Conservation (phyloP, 169 alveolate species). For the Plasmodium berghei region DNA sequence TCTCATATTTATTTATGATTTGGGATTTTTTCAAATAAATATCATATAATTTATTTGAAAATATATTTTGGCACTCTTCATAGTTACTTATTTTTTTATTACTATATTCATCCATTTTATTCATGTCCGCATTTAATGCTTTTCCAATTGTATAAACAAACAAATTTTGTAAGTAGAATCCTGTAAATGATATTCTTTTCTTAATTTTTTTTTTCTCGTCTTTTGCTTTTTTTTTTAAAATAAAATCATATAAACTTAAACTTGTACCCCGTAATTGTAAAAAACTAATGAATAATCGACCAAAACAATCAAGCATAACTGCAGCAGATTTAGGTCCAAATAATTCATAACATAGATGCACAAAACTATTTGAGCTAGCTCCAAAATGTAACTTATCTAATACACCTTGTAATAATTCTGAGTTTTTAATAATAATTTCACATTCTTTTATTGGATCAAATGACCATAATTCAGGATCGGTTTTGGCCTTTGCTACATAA, state of each 20-base stretch:
- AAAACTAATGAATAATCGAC: slow-evolving; percentile 92
- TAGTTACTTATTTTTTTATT: slow-evolving; percentile 2
- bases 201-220: slow-evolving; percentile 84
- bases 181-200: slow-evolving; percentile 81
- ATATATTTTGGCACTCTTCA: not conserved
- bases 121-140: slow-evolving; percentile 16
- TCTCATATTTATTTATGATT: not conserved
- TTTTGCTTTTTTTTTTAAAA: slow-evolving; percentile 90
- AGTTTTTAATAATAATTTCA: slow-evolving; percentile 89
- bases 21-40: not conserved
- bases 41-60: not conserved
- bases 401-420: slow-evolving; percentile 96
- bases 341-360: slow-evolving; percentile 95
- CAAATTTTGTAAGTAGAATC: slow-evolving; percentile 81
- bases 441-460: slow-evolving; percentile 85
- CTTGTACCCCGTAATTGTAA: slow-evolving; percentile 95
- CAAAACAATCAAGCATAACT: slow-evolving; percentile 92
- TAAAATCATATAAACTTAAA: slow-evolving; percentile 95
- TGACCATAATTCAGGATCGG: slow-evolving; percentile 93
- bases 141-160: slow-evolving; percentile 77
- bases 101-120: slow-evolving; percentile 9
- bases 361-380: slow-evolving; percentile 95
- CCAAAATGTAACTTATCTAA: slow-evolving; percentile 98
- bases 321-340: slow-evolving; percentile 96
- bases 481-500: slow-evolving; percentile 84